Evolutionary conservation across 768 basidiomycete genomes (phyloP).

Genomic region (Hemileccinum impolitum): DNA sequence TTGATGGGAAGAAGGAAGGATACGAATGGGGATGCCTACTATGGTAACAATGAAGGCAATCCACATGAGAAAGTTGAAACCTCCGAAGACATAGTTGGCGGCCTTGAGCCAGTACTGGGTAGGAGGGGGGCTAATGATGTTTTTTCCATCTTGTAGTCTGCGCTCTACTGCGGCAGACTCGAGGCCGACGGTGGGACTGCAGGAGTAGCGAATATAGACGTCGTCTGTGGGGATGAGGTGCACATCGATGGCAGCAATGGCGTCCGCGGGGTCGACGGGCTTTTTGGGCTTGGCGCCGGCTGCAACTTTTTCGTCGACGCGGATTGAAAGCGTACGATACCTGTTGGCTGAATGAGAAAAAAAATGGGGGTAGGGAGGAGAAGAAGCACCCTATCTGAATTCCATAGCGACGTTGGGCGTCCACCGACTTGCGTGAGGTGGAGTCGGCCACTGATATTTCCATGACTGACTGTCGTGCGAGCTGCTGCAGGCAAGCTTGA

Average conservation of each 20-base stretch:
- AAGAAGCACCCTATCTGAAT: constrained; percentile 29
- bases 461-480: constrained; percentile 9
- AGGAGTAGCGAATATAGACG: constrained; percentile 42
- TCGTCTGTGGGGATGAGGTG: constrained; percentile 42
- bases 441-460: constrained; percentile 13
- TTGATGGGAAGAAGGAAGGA: background rate
- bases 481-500: background rate
- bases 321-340: constrained; percentile 46
- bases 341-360: constrained; percentile 12
- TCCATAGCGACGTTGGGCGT: constrained; percentile 23
- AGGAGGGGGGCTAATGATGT: constrained; percentile 47
- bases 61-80: constrained; percentile 57
- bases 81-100: constrained; percentile 52
- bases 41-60: constrained; percentile 48
- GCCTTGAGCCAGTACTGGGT: constrained; percentile 48
- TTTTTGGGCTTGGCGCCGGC: constrained; percentile 14
- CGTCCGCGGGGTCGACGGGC: constrained; percentile 34
- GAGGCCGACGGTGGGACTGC: constrained; percentile 43
- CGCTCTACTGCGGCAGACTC: constrained; percentile 43
- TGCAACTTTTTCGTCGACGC: constrained; percentile 33
- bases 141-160: constrained; percentile 39
- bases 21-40: constrained; percentile 25
- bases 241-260: constrained; percentile 46
- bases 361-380: fast-evolving
- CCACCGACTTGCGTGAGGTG: constrained; percentile 12